These are phyloP conservation scores for Leccinum holopus DNA, from an alignment of 1,284 basidiomycete genomes.

Conservation along the genomic window DNA sequence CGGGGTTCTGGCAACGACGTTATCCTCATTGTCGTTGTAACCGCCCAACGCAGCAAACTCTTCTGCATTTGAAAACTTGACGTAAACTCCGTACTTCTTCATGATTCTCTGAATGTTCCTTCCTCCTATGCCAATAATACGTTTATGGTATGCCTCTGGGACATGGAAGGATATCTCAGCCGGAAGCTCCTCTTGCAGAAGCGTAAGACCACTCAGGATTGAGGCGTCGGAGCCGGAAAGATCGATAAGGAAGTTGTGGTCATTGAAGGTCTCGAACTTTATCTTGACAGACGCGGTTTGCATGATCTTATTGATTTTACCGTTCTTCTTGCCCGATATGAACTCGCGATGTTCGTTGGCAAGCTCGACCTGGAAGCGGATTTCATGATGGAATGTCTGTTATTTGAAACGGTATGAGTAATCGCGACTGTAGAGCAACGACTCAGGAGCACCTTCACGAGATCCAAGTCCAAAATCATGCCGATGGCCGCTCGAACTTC, in stretches of 20 bases:
- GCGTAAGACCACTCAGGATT: constrained; percentile 83
- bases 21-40: constrained; percentile 98
- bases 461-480: constrained; percentile 87
- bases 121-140: constrained; percentile 98
- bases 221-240: constrained; percentile 80
- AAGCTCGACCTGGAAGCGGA: constrained; percentile 97
- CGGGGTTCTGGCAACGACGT: constrained; percentile 95
- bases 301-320: constrained; percentile 99
- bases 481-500: constrained; percentile 87
- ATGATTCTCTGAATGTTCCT: constrained; percentile 99
- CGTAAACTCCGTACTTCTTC: constrained; percentile 99
- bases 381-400: constrained; percentile 92
- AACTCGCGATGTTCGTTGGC: constrained; percentile 98
- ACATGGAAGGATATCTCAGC: constrained; percentile 99
- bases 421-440: neutral
- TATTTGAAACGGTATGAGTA: constrained; percentile 4
- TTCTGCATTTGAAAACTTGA: constrained; percentile 98
- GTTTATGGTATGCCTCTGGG: constrained; percentile 97
- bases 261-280: constrained; percentile 99
- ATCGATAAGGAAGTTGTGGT: constrained; percentile 98
- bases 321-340: constrained; percentile 97
- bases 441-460: constrained; percentile 70
- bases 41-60: constrained; percentile 95
- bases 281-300: constrained; percentile 95
- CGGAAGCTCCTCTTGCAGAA: constrained; percentile 95